Percentiles rank a stretch among this genome's conserved stretches.
Evolutionary conservation across 2,329 filamentous ascomycete genomes (phyloP).

Genomic region (Botryotinia narcissicola): DNA sequence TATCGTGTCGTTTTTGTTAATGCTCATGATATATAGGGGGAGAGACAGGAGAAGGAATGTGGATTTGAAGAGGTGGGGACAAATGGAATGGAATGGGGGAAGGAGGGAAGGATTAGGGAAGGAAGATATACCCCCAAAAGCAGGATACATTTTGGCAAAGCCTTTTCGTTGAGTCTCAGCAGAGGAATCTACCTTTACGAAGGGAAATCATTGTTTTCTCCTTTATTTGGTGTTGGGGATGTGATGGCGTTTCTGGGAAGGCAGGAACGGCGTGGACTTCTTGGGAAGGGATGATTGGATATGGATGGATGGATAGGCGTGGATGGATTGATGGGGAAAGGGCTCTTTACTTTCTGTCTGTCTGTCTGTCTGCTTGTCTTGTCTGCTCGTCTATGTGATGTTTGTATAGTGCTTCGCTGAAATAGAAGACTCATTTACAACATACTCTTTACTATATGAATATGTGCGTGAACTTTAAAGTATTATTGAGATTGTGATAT

Average conservation of each 20-base stretch:
- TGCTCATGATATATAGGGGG: conserved; percentile 26
- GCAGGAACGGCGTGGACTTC: not conserved
- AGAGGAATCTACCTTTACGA: not conserved
- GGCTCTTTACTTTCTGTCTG: not conserved
- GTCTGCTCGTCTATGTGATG: not conserved
- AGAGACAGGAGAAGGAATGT: conserved; percentile 7
- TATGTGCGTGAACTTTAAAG: not conserved
- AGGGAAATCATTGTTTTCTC: not conserved
- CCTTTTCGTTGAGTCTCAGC: not conserved
- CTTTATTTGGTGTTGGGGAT: not conserved
- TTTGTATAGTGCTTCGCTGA: conserved; percentile 1
- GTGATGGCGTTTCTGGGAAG: not conserved
- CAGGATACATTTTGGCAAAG: conserved; percentile 2
- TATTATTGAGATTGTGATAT: not conserved
- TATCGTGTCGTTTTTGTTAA: conserved; percentile 22
- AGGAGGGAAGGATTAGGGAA: not conserved
- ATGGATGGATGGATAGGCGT: not conserved
- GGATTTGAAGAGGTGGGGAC: not conserved
- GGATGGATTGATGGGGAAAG: not conserved
- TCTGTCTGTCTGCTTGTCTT: not conserved
- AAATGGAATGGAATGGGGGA: not conserved
- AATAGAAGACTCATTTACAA: conserved; percentile 1
- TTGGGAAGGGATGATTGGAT: not conserved
- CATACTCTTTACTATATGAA: too few relatives aligned
- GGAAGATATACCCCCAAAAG: not conserved